phyloP scores from a whole-genome alignment of 768 basidiomycete species.

The Serendipita vermifera region DNA sequence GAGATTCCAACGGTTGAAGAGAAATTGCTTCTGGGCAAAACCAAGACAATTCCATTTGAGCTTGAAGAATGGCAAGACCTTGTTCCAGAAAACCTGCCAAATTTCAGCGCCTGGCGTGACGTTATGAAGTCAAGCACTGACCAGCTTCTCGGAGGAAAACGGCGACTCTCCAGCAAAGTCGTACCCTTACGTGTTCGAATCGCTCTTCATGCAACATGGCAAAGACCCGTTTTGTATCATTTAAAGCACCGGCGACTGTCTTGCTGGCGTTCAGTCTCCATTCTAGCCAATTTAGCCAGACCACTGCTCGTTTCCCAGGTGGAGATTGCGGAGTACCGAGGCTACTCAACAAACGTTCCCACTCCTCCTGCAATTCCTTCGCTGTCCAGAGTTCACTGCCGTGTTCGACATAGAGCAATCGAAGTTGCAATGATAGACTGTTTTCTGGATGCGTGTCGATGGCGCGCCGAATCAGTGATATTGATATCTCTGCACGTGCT shows the following conservation, averaged over 20 bases:
- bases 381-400: slow-evolving; percentile 62
- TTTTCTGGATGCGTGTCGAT: slow-evolving; percentile 43
- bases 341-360: slow-evolving; percentile 49
- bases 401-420: slow-evolving; percentile 52
- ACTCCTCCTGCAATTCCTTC: slow-evolving; percentile 43
- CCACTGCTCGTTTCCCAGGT: slow-evolving; percentile 22
- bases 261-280: slow-evolving; percentile 46
- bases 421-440: slow-evolving; percentile 34
- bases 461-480: slow-evolving; percentile 56
- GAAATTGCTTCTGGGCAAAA: slow-evolving; percentile 37
- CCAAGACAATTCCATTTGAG: slow-evolving; percentile 73
- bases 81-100: slow-evolving; percentile 55
- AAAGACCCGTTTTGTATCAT: slow-evolving; percentile 38
- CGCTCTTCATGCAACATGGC: slow-evolving; percentile 26
- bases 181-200: slow-evolving; percentile 38
- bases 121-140: slow-evolving; percentile 22
- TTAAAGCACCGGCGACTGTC: slow-evolving; percentile 36
- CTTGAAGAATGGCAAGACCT: slow-evolving; percentile 66
- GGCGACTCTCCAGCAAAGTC: slow-evolving; percentile 60
- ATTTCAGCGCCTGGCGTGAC: slow-evolving; percentile 6
- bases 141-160: slow-evolving; percentile 55
- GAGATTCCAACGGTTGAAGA: slow-evolving; percentile 32
- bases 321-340: slow-evolving; percentile 28
- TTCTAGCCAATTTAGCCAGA: slow-evolving; percentile 72
- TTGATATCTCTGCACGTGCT: slow-evolving; percentile 55